phyloP scores from a whole-genome alignment of 352 stramenopile species.

The Globisporangium barbulae region DNA sequence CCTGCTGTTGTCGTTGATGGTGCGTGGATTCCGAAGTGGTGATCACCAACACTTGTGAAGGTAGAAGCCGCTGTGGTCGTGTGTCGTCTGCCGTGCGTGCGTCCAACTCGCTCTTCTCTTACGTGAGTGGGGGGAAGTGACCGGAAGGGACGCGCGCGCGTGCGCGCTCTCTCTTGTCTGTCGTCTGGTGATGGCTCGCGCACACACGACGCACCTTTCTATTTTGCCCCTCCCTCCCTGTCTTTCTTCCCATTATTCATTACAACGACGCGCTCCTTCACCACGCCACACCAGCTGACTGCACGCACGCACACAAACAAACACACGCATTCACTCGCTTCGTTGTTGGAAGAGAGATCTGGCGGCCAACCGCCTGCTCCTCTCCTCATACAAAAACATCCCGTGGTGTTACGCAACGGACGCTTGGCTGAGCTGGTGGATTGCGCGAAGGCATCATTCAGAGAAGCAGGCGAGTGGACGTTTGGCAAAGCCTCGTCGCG shows the following conservation, averaged over 20 bases:
- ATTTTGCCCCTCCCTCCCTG: conserved; percentile 3
- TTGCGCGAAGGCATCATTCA: background rate
- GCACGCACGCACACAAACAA: background rate
- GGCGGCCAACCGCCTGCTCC: background rate
- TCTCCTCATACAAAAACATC: background rate
- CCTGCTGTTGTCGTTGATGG: background rate
- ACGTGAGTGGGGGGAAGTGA: background rate
- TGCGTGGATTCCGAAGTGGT: conserved; percentile 4
- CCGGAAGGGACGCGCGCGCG: conserved; percentile 2
- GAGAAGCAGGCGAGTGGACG: too few species aligned
- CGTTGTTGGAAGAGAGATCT: too few species aligned
- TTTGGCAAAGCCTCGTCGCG: background rate
- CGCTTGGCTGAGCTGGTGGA: background rate
- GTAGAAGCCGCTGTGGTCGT: background rate
- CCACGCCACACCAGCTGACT: background rate
- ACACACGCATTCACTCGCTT: background rate
- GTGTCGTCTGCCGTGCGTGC: background rate
- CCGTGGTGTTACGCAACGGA: background rate
- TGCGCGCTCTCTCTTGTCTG: background rate
- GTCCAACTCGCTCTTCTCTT: conserved; percentile 3
- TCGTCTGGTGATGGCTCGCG: conserved; percentile 3
- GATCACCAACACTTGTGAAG: background rate
- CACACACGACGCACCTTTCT: conserved; percentile 1
- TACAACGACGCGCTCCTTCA: background rate
- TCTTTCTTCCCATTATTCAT: conserved; percentile 8